These are phyloP conservation scores for Sonneratia caseolaris DNA, from an alignment of 345 rosid species.

Conservation along the genomic window DNA sequence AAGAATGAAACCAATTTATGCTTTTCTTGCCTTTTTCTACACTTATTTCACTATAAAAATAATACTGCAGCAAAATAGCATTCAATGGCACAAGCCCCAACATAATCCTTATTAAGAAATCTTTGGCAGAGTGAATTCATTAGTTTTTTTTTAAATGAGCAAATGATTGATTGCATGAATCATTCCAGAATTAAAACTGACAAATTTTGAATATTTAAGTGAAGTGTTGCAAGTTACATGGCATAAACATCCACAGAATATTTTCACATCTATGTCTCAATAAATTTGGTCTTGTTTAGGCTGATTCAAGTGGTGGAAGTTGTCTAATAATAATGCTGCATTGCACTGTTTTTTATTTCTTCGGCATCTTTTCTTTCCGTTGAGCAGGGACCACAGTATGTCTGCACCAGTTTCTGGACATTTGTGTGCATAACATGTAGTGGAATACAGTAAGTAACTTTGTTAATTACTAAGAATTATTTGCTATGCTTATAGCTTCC, in stretches of 20 bases:
- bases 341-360: not conserved
- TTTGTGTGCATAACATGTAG: conserved; percentile 93
- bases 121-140: not conserved
- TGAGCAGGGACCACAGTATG: conserved; percentile 95
- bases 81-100: not conserved
- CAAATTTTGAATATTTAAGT: not conserved
- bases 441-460: conserved; percentile 83
- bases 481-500: not conserved
- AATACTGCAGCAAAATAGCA: not conserved
- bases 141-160: not conserved
- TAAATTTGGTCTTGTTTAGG: not conserved
- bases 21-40: not conserved
- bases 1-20: not conserved
- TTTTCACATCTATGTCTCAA: not conserved
- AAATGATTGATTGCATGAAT: not conserved
- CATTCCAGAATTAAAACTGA: not conserved
- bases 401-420: conserved; percentile 92
- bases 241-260: not conserved
- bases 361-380: conserved; percentile 15
- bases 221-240: not conserved
- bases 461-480: not conserved
- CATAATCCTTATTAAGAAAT: not conserved
- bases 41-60: not conserved
- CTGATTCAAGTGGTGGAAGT: not conserved
- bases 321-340: not conserved